Evolutionary conservation across 768 basidiomycete genomes (phyloP), one percentile per base, ranked within the genome.

Genomic region (Lactifluus piperatus): DNA sequence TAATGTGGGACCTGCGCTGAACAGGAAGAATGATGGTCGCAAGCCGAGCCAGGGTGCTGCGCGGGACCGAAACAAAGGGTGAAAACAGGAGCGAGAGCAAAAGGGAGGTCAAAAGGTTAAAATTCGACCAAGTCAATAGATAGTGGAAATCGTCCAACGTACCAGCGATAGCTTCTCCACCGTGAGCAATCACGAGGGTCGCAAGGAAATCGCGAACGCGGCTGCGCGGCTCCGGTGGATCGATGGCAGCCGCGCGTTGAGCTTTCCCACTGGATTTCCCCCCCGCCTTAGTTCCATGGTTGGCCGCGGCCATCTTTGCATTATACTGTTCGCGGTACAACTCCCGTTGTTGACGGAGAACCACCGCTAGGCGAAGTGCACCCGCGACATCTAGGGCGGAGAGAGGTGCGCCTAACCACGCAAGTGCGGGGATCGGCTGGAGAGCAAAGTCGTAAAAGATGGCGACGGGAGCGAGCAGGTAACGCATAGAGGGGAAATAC

Each of bases 91-190:
- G n/a, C 8, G 10, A 13, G 13, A 34, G 20, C 18, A 7, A 26
- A 18, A n/a, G 5, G 6, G 46, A 11, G 26, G 18, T 24, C 37
- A 41, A 32, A 32, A 34, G 34, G 13, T 11, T 9, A 34, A 30
- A 20, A 29, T 43, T 26, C 27, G 7, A 29, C 39, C 39, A 43
- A 5, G 27, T 27, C 39, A n/a, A 13, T 11, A 3, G 22, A 41
- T 7, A 22, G 11, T 13, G 7, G 27, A 30, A 55, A 26, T 30
- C 13, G 30, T 18, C n/a, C n/a, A 3, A 62, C 64, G 49, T 30
- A 65, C 64, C 64, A 32, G 53, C 54, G 43, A 65, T 41, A 9
- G 64, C 64, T 20, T 65, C 64, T 13, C 64, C 64, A 53, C 64
- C 64, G 41, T 63, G 62, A 3, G 59, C 64, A n/a, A 63, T 56